Evolutionary conservation across 164 flowering plant species (phyloP).

Genomic region (Stephania yunnanensis): DNA sequence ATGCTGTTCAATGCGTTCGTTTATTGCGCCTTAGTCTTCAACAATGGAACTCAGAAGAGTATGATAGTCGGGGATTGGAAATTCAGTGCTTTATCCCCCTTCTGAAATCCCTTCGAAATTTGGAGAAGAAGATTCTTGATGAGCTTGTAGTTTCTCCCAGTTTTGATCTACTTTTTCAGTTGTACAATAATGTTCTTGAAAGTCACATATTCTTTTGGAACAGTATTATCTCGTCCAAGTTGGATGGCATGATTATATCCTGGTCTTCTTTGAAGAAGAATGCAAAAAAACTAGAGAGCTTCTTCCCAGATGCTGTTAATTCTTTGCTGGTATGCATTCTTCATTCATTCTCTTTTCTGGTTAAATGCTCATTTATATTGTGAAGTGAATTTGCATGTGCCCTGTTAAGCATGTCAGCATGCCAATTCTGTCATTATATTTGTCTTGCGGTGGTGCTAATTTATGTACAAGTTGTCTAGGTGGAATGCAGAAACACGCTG

Average conservation of each 20-base stretch:
- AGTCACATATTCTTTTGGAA: conserved; percentile 61
- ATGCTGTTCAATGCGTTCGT: conserved; percentile 43
- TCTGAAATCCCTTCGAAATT: conserved; percentile 34
- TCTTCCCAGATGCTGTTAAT: conserved; percentile 39
- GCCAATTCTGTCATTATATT: background rate
- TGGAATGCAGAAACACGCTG: conserved; percentile 33
- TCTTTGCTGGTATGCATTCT: conserved; percentile 38
- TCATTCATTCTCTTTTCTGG: background rate
- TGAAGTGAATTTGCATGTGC: background rate
- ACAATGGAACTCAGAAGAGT: conserved; percentile 62
- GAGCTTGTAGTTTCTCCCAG: conserved; percentile 38
- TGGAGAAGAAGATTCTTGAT: conserved; percentile 59
- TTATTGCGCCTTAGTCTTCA: conserved; percentile 43
- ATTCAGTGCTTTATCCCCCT: conserved; percentile 22
- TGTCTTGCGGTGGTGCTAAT: background rate
- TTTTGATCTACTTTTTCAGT: conserved; percentile 40
- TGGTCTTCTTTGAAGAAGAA: conserved; percentile 59
- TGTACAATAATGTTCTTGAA: conserved; percentile 50
- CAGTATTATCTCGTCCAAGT: conserved; percentile 23
- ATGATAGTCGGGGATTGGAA: conserved; percentile 14
- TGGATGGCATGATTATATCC: conserved; percentile 33
- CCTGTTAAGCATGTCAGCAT: background rate
- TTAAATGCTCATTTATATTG: background rate
- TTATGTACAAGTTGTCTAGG: conserved; percentile 18
- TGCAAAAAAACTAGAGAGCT: conserved; percentile 29